These are phyloP conservation scores for Penicillium nordicum DNA, from an alignment of 2,329 filamentous ascomycete genomes.

Conservation along the genomic window DNA sequence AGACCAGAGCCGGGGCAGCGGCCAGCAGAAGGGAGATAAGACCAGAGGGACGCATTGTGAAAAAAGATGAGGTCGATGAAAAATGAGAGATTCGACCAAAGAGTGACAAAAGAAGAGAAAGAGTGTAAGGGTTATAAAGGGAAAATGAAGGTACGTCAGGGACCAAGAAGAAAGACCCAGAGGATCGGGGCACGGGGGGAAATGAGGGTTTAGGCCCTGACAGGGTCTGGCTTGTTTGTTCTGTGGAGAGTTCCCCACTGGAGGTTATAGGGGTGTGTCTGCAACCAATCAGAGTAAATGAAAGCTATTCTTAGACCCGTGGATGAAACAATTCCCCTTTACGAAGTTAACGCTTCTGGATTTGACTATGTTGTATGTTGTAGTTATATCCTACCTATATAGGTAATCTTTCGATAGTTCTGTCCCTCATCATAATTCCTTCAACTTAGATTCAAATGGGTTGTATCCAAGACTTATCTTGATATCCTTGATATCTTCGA, in stretches of 20 bases:
- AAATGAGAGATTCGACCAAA: conserved; percentile 2
- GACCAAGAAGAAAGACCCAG: conserved; percentile 8
- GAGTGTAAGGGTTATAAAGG: conserved; percentile 7
- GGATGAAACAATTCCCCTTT: conserved; percentile 12
- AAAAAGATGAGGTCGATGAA: background rate
- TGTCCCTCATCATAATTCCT: background rate
- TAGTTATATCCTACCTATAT: too few relatives aligned
- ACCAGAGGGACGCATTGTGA: conserved; percentile 47
- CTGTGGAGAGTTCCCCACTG: background rate
- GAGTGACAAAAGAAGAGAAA: background rate
- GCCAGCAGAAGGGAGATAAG: conserved; percentile 42
- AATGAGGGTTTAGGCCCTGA: conserved; percentile 13
- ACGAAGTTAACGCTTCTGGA: too few relatives aligned
- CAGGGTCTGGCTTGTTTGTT: conserved; percentile 2
- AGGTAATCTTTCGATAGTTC: too few relatives aligned
- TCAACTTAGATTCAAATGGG: background rate
- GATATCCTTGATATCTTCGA: background rate
- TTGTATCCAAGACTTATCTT: background rate
- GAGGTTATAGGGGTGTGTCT: background rate
- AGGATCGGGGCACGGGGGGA: conserved; percentile 6
- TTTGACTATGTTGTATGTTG: too few relatives aligned
- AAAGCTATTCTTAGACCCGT: conserved; percentile 5
- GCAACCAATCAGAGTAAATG: background rate
- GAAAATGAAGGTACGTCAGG: conserved; percentile 9
- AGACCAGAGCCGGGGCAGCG: conserved; percentile 48